Evolutionary conservation across 805 yeast species (phyloP).

Genomic region (Saturnispora besseyi): DNA sequence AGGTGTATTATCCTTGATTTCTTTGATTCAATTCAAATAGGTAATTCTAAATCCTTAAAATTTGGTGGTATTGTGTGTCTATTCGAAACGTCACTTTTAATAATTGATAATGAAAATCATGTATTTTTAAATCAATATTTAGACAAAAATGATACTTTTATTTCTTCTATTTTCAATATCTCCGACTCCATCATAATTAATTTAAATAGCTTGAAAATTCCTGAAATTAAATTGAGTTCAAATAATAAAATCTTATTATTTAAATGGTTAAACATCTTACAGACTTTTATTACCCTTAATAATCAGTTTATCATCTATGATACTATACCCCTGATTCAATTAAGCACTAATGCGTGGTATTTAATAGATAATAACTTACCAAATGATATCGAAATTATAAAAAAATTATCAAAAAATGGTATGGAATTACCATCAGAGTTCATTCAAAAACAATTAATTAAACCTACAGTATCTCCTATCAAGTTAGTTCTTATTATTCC

Average conservation of each 20-base stretch:
- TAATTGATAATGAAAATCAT: conserved; percentile 11
- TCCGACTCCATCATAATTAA: conserved; percentile 17
- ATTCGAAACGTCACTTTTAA: conserved; percentile 19
- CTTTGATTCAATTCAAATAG: conserved; percentile 14
- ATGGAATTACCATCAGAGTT: conserved; percentile 34
- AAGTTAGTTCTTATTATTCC: conserved; percentile 22
- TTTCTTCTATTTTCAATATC: conserved; percentile 21
- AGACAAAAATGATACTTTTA: conserved; percentile 11
- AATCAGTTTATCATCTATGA: conserved; percentile 1
- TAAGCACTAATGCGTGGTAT: conserved; percentile 45
- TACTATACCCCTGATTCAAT: conserved; percentile 32
- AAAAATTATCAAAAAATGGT: conserved; percentile 30
- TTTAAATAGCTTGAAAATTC: conserved; percentile 18
- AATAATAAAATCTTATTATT: conserved; percentile 19
- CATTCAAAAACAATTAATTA: conserved; percentile 31
- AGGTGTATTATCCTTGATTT: conserved; percentile 18
- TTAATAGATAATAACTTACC: conserved; percentile 32
- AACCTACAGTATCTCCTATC: conserved; percentile 28
- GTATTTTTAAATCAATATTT: conserved; percentile 16
- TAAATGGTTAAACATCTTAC: conserved; percentile 23
- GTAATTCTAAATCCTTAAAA: not conserved
- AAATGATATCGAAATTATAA: conserved; percentile 30
- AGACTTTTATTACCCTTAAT: conserved; percentile 10
- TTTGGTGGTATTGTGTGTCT: conserved; percentile 15
- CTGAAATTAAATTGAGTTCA: conserved; percentile 18